Evolutionary conservation across 225 moss, liverwort and hornwort species (phyloP).

Genomic region (Pseudoscleropodium purum): DNA sequence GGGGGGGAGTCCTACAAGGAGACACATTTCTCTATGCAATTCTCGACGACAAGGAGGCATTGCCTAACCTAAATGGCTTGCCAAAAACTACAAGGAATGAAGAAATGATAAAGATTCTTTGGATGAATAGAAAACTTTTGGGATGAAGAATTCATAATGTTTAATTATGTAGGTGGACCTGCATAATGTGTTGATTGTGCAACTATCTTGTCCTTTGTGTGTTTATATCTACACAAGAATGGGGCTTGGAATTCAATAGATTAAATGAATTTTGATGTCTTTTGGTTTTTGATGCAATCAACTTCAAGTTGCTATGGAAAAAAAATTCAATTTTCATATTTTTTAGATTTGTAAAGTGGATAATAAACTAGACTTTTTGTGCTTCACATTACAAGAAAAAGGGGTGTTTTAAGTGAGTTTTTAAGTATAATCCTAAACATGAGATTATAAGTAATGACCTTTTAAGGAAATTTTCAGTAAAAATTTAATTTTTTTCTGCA

Average conservation of each 20-base stretch:
- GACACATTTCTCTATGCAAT: not conserved
- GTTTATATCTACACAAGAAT: not conserved
- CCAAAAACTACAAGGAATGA: not conserved
- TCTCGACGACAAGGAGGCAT: no score
- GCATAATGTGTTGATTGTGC: rapidly evolving
- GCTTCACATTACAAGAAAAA: no score
- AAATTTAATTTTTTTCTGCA: no score
- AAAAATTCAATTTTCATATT: not conserved
- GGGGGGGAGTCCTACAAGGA: rapidly evolving
- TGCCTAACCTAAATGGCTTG: rapidly evolving
- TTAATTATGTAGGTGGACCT: rapidly evolving
- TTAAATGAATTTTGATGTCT: not conserved
- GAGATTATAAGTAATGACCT: no score
- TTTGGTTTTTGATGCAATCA: not conserved
- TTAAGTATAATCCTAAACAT: no score
- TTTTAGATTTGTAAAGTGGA: no score
- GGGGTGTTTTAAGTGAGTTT: no score
- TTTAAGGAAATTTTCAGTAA: no score
- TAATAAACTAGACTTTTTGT: no score
- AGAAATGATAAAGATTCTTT: not conserved
- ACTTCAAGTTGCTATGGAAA: not conserved
- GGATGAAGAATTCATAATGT: not conserved
- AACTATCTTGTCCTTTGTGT: rapidly evolving
- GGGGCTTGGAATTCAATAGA: no score
- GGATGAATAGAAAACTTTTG: not conserved